Evolutionary conservation across 305 asterid species (phyloP).

Genomic region (Rubia peregrina): DNA sequence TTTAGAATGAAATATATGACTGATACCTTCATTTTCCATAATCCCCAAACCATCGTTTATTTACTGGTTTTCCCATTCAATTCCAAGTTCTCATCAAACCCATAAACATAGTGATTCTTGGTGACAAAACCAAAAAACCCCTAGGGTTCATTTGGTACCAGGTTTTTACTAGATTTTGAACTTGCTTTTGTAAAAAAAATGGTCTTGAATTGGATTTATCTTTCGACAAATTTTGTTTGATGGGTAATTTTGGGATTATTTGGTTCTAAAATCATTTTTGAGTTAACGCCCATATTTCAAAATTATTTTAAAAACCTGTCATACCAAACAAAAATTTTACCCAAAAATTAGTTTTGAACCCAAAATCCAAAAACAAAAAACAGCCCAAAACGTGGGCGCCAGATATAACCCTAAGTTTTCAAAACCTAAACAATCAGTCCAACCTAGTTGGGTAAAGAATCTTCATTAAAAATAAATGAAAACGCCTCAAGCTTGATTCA

Average conservation of each 20-base stretch:
- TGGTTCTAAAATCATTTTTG: not conserved
- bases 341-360: not conserved
- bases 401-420: not conserved
- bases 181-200: not conserved
- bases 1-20: not conserved
- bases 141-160: not conserved
- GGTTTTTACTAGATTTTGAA: not conserved
- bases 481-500: not conserved
- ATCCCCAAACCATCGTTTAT: not conserved
- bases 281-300: not conserved
- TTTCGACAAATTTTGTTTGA: not conserved
- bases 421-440: not conserved
- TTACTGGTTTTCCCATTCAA: not conserved
- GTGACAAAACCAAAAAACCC: not conserved
- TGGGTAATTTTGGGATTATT: not conserved
- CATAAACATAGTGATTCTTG: not conserved
- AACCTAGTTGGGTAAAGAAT: not conserved
- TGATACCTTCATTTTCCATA: not conserved
- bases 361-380: not conserved
- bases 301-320: not conserved
- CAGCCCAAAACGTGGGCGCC: not conserved
- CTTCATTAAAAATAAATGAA: slow-evolving; percentile 3
- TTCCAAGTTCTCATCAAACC: not conserved
- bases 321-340: not conserved
- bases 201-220: not conserved